Percentiles rank a stretch among this genome's conserved stretches.
These are phyloP conservation scores for Fusarium stilboides DNA, from an alignment of 2,329 filamentous ascomycete species.

Conservation along the genomic window DNA sequence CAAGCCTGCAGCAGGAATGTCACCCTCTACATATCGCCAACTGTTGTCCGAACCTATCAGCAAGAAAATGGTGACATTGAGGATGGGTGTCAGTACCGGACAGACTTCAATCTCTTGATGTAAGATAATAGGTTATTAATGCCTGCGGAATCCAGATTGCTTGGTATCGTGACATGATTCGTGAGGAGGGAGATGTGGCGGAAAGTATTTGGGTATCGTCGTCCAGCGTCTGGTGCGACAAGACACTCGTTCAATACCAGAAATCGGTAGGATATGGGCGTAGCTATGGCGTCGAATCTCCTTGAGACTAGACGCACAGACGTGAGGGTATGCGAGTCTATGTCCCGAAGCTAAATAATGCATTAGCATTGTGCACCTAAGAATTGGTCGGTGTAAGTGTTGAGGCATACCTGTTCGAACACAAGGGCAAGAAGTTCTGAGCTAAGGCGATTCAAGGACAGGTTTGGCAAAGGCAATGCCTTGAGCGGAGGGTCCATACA, in stretches of 20 bases:
- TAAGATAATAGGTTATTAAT: slow-evolving; percentile 56
- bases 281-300: slow-evolving; percentile 59
- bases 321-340: slow-evolving; percentile 55
- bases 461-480: slow-evolving; percentile 12
- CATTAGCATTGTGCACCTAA: slow-evolving; percentile 26
- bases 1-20: slow-evolving; percentile 43
- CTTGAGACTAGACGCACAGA: slow-evolving; percentile 57
- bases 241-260: slow-evolving; percentile 58
- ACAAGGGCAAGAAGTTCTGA: slow-evolving; percentile 61
- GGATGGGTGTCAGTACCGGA: slow-evolving; percentile 54
- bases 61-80: not conserved
- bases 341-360: slow-evolving; percentile 56
- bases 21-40: slow-evolving; percentile 57
- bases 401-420: slow-evolving; percentile 57
- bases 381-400: not conserved
- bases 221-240: slow-evolving; percentile 54
- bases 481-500: slow-evolving; percentile 44
- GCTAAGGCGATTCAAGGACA: slow-evolving; percentile 55
- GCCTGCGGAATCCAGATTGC: slow-evolving; percentile 57
- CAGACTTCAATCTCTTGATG: slow-evolving; percentile 56
- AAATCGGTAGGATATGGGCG: slow-evolving; percentile 60
- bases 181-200: slow-evolving; percentile 58
- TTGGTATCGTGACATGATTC: slow-evolving; percentile 58
- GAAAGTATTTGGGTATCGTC: slow-evolving; percentile 53
- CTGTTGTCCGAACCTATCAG: slow-evolving; percentile 48